Base-by-base conservation (phyloP, 768 basidiomycete species). In the Crepidotus variabilis region DNA sequence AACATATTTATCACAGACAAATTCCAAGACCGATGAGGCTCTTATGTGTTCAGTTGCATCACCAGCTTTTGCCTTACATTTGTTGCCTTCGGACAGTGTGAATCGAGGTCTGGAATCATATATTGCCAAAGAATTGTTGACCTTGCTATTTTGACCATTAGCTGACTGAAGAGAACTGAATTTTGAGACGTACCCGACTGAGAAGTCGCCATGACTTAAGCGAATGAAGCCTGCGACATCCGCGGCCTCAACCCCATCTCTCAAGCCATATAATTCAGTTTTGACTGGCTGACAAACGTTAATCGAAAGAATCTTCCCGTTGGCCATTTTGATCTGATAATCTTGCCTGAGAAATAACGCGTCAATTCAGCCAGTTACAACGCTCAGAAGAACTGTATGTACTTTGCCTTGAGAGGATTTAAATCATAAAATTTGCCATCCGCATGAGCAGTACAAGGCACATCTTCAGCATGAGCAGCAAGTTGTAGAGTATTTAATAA, bases 1-100 rank as follows among this genome's bases (percentile, higher is more conserved):
- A 6, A 85, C 80, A 2, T 81, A 77, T 10, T 74, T 75, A 58
- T 92, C 90, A 67, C 93, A 95, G 23, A 88, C 75, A 65, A 94
- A 94, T 58, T 87, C 78, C 34, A 94, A 79, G 20, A 83, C 78
- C 1, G 90, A 81, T 5, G 87, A 88, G 7, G 82, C 88, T 20
- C 71, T 75, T 36, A 79, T 61, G 22, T 75, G 63, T 39, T 68
- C 64, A 20, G 66, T 52, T 16, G 59, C 60, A 51, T 71, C 66
- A 16, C 74, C 74, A 14, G 74, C 61, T 58, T 71, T 72, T n/a
- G 73, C 68, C 28, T 76, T 74, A 69, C 92, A 94, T 1, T 70
- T 69, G 0, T 90, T 88, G 11, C 92, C 92, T 34, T 80, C 72
- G 8, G 81, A 73, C 60, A 89, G 73, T 34, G 78, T 71, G 46